Percentiles rank a stretch among this genome's conserved stretches.
These are phyloP conservation scores for Fraxinus sp. DNA, from an alignment of 305 asterid species.

Conservation along the genomic window DNA sequence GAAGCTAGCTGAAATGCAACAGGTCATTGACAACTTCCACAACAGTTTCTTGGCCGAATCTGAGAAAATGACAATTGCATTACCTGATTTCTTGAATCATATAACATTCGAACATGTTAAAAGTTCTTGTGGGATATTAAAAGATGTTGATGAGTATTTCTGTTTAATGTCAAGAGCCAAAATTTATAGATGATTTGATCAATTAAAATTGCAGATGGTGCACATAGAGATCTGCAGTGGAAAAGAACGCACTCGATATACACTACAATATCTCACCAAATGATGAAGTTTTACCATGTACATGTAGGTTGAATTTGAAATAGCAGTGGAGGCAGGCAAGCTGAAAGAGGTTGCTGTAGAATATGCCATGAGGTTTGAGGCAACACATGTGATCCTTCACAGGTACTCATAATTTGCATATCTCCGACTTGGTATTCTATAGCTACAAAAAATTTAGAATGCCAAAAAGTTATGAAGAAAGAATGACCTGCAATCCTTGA, in stretches of 20 bases:
- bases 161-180: background rate
- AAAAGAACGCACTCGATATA: background rate
- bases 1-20: constrained; percentile 30
- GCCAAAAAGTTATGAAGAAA: background rate
- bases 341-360: constrained; percentile 46
- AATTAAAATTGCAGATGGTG: background rate
- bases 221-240: background rate
- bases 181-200: background rate
- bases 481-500: background rate
- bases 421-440: background rate
- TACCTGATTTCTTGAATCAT: background rate
- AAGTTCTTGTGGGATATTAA: background rate
- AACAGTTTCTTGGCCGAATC: background rate
- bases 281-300: background rate
- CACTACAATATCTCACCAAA: background rate
- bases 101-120: background rate
- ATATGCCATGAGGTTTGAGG: constrained; percentile 34
- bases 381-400: constrained; percentile 49
- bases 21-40: constrained; percentile 29
- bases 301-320: constrained; percentile 44
- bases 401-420: constrained; percentile 29
- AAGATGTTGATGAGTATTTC: background rate
- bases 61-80: background rate
- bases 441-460: background rate
- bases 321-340: constrained; percentile 46